Percentiles rank a stretch among this genome's conserved stretches.
phyloP scores from a whole-genome alignment of 2,329 filamentous ascomycete genomes.

The Helotiales sp. region DNA sequence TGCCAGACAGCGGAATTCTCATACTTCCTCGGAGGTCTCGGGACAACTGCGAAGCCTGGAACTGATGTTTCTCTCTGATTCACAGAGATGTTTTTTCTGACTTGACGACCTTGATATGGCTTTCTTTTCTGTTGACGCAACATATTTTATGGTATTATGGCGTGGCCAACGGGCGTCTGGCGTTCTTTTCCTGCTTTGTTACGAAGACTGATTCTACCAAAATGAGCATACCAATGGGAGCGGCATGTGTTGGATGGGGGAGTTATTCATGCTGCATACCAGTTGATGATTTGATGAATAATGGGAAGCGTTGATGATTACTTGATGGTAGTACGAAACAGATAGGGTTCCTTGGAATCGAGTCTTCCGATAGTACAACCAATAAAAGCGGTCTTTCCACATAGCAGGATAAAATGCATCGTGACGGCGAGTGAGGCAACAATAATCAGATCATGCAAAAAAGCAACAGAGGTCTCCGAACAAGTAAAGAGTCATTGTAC shows the following conservation, averaged over 20 bases:
- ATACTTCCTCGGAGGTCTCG: background rate
- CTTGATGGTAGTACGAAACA: background rate
- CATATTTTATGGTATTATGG: slow-evolving; percentile 13
- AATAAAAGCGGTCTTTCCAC: background rate
- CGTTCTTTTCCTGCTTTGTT: background rate
- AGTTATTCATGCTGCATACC: background rate
- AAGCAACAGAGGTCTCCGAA: background rate
- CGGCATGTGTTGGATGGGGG: background rate
- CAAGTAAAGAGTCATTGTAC: too few species aligned
- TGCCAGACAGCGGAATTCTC: background rate
- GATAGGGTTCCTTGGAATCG: background rate
- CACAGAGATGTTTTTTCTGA: slow-evolving; percentile 1
- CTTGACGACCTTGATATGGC: slow-evolving; percentile 7
- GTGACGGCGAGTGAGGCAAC: background rate
- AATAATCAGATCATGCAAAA: background rate
- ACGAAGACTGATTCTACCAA: background rate
- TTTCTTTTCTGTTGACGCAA: slow-evolving; percentile 14
- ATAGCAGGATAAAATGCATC: background rate
- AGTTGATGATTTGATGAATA: background rate
- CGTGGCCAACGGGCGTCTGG: background rate
- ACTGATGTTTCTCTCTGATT: slow-evolving; percentile 1
- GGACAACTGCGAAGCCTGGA: background rate
- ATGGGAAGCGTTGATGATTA: background rate
- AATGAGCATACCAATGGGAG: too few species aligned
- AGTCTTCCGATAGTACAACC: background rate